Evolutionary conservation across 306 rosid species (phyloP), one percentile per base, ranked within the genome.

Genomic region (Dryas alaskensis): DNA sequence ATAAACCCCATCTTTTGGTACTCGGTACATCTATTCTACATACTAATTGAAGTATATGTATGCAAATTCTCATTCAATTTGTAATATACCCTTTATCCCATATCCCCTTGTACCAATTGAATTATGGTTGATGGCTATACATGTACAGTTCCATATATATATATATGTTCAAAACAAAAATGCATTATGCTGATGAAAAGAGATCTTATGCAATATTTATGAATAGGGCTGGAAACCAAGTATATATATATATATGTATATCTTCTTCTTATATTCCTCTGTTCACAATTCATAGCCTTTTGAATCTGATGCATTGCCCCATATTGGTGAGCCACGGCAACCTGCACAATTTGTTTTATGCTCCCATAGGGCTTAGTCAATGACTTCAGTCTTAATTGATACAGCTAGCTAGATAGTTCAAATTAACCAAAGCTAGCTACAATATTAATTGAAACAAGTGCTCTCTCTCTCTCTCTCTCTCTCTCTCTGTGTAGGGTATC

Each of bases 401-500:
- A 70, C 75, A 50, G 25, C 53, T 40, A 44, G 42, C 74, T 58
- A 22, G 74, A 19, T 19, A 19, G 19, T 54, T 12, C 27, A 40
- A 47, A 3, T 72, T 65, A 75, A 68, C 79, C 60, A 70, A 59
- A 75, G 68, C 59, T 63, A 43, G 19, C 19, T 19, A 19, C 31
- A 27, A 27, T 46, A 49, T 8, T 5, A 45, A 54, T 54, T 54
- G 19, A 31, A 31, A 31, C 37, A 31, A 31, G 37, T 31, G 22
- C 40, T 57, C 39, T 17, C 60, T 52, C 57, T 14, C 58, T 52
- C 25, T 59, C 67, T 61, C 6, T 72, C 46, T 50, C 12, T 44
- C 4, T 10, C 1, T 2, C 2, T 31, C 25, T 43, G 10, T 50
- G 85, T 83, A 83, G 84, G 84, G 87, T 69, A 84, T 84, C 82